Base-by-base conservation (phyloP, 306 rosid species). In the Dalbergia oliveri region DNA sequence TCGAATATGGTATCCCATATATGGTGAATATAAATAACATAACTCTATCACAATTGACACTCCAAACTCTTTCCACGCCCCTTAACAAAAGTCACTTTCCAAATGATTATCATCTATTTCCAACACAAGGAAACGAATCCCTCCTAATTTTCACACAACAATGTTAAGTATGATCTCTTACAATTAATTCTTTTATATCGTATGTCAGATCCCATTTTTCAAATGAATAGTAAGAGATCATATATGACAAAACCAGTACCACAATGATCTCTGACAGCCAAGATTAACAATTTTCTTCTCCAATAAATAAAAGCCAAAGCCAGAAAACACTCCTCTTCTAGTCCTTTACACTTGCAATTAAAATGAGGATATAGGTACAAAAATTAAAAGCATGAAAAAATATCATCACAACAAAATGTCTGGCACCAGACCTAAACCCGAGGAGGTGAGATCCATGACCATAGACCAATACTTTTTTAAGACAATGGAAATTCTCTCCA, bases 381-480 rank as follows among this genome's bases (percentile, higher is more conserved):
- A 75, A 49, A 58, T 78, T 8, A 66, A 16, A 16, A 44, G 51
- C 57, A 82, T 75, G 81, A 65, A 73, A 72, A 81, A 79, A 69
- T 73, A 72, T 76, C 72, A 79, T 54, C 63, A 44, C 70, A 80
- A 68, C 58, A 77, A 86, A 83, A 75, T 83, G 81, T 56, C 78
- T 65, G 72, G 66, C 80, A 50, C 54, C 66, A 82, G 44, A 65
- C 64, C 59, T 44, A 41, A 80, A 72, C 68, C 74, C 53, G 43
- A 39, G 79, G 61, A 63, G 74, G 71, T 31, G 64, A 61, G 83
- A 71, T 60, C 72, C 65, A 26, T 1, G 31, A 26, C 31, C 31
- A 69, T 66, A 76, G 37, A 61, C 63, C 78, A 45, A 34, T 66
- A 80, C 77, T 72, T 76, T 23, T 37, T 6, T 37, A 67, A 68